These are phyloP conservation scores for Pyrenula massariospora DNA, from an alignment of 495 filamentous ascomycete genomes.

Conservation along the genomic window DNA sequence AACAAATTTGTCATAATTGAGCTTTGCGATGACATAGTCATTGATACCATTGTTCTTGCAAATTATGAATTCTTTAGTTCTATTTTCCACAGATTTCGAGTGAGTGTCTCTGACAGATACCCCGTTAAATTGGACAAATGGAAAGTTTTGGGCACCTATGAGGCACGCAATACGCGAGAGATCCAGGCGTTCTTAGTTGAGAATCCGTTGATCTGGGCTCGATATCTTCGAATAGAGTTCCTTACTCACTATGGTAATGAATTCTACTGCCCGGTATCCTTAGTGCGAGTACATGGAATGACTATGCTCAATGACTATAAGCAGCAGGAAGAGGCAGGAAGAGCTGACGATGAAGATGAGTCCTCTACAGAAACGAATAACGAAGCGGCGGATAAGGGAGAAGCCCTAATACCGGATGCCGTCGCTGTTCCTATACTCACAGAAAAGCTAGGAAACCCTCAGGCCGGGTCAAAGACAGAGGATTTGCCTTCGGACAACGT, in stretches of 20 bases:
- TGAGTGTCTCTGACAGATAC: slow-evolving; percentile 87
- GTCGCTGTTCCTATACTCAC: neutral
- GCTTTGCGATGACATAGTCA: slow-evolving; percentile 79
- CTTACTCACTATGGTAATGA: slow-evolving; percentile 90
- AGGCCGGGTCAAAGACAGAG: neutral
- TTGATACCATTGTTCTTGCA: slow-evolving; percentile 90
- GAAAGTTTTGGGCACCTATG: slow-evolving; percentile 78
- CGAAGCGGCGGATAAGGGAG: slow-evolving; percentile 27
- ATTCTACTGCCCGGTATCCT: slow-evolving; percentile 86
- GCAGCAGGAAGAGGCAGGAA: slow-evolving; percentile 56
- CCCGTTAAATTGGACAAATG: slow-evolving; percentile 87
- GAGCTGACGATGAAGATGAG: slow-evolving; percentile 43
- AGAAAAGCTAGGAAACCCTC: neutral
- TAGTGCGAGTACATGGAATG: slow-evolving; percentile 86
- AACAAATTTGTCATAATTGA: slow-evolving; percentile 95
- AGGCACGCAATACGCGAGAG: slow-evolving; percentile 82
- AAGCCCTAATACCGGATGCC: slow-evolving; percentile 8
- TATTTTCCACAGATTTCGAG: slow-evolving; percentile 80
- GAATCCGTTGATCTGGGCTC: slow-evolving; percentile 89
- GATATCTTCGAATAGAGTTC: slow-evolving; percentile 85
- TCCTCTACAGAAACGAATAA: slow-evolving; percentile 22
- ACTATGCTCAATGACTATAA: slow-evolving; percentile 93
- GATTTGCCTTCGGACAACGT: neutral
- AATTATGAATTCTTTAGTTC: slow-evolving; percentile 99
- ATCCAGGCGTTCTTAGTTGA: slow-evolving; percentile 89